phyloP scores from a whole-genome alignment of 2,329 filamentous ascomycete species.

The Talaromyces albobiverticillius region DNA sequence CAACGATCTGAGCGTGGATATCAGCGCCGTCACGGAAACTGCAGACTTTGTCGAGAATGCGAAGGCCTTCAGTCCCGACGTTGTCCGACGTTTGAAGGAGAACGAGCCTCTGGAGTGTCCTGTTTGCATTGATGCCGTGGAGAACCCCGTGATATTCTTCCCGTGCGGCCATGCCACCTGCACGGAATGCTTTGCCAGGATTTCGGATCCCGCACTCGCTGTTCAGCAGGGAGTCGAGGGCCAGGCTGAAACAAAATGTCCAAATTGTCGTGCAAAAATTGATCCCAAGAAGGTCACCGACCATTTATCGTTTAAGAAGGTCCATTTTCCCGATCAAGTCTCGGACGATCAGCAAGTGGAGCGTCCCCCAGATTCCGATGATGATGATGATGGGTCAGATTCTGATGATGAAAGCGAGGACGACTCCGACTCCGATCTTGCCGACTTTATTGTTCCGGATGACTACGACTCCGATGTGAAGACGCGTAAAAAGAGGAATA shows the following conservation, averaged over 20 bases:
- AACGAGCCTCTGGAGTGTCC: constrained; percentile 71
- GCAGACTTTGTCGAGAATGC: constrained; percentile 63
- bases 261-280: constrained; percentile 68
- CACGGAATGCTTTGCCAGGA: constrained; percentile 68
- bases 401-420: constrained; percentile 17
- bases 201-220: constrained; percentile 60
- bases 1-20: constrained; percentile 59
- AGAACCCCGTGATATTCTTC: constrained; percentile 73
- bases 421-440: constrained; percentile 6
- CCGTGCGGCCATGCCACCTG: constrained; percentile 83
- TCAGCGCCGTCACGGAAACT: constrained; percentile 46
- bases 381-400: constrained; percentile 36
- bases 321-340: constrained; percentile 60
- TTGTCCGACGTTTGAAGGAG: constrained; percentile 64
- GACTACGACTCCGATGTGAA: constrained; percentile 19
- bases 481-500: constrained; percentile 3
- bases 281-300: constrained; percentile 70
- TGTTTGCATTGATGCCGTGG: constrained; percentile 73
- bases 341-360: not conserved
- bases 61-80: constrained; percentile 55
- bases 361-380: constrained; percentile 19
- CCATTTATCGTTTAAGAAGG: constrained; percentile 68
- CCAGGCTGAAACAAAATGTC: constrained; percentile 60
- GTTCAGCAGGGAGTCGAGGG: constrained; percentile 61
- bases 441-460: constrained; percentile 18